Evolutionary conservation across 352 stramenopile species (phyloP).

Genomic region (Globisporangium okanoganense): DNA sequence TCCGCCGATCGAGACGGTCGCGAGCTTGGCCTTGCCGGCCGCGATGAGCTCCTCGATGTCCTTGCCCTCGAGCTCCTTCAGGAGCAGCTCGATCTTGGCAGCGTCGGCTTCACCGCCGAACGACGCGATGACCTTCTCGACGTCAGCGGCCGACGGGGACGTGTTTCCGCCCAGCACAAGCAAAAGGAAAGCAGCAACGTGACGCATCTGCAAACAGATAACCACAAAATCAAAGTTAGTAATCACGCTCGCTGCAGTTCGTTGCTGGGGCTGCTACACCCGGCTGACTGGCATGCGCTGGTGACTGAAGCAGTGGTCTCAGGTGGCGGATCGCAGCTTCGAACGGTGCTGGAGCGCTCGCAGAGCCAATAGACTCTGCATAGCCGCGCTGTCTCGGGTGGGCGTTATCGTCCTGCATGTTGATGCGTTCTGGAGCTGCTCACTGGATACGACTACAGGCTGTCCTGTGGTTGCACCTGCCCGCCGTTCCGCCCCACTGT

Average conservation of each 20-base stretch:
- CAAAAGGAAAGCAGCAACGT: constrained; percentile 91
- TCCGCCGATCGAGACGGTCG: constrained; percentile 72
- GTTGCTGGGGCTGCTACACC: neutral
- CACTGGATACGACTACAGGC: neutral
- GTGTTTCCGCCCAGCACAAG: constrained; percentile 84
- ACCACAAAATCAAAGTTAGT: constrained; percentile 7
- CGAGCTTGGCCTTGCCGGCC: constrained; percentile 83
- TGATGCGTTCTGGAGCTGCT: neutral
- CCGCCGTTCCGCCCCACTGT: neutral
- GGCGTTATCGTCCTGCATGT: neutral
- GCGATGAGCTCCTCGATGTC: constrained; percentile 84
- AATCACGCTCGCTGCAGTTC: neutral
- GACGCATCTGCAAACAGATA: constrained; percentile 71
- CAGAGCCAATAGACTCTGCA: neutral
- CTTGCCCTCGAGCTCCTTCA: constrained; percentile 89
- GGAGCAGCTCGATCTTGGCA: constrained; percentile 71
- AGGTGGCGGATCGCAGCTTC: neutral
- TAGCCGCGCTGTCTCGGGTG: neutral
- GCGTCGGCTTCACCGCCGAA: constrained; percentile 81
- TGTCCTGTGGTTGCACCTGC: neutral
- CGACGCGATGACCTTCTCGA: constrained; percentile 81
- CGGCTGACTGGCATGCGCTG: neutral
- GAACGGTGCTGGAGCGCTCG: neutral
- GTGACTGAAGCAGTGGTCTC: neutral
- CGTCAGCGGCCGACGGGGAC: constrained; percentile 63